These are phyloP conservation scores for Populus davidiana DNA, from an alignment of 345 rosid species.

Conservation along the genomic window DNA sequence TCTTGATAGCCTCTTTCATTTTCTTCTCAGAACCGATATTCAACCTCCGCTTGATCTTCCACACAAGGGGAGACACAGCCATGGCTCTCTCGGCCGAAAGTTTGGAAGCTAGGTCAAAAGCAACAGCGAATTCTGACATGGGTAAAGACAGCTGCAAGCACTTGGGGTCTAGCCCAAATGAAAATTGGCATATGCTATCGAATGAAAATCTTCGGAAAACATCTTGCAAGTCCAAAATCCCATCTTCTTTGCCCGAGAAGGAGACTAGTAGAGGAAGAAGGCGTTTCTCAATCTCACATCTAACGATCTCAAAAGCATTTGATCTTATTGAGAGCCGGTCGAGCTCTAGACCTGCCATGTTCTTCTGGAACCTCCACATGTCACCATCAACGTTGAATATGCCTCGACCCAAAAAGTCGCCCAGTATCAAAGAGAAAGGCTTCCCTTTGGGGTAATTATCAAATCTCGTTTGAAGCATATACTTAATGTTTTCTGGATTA, in stretches of 20 bases:
- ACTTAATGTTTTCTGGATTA: neutral
- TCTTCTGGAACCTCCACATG: neutral
- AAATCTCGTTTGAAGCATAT: neutral
- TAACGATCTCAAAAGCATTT: neutral
- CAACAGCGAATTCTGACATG: neutral
- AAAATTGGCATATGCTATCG: neutral
- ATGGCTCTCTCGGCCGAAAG: neutral
- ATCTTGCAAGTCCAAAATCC: neutral
- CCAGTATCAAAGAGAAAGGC: neutral
- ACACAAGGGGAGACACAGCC: neutral
- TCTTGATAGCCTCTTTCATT: neutral
- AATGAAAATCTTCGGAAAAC: neutral
- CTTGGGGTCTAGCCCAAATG: neutral
- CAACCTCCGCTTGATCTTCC: neutral
- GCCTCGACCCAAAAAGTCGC: neutral
- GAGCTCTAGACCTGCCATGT: constrained; percentile 2
- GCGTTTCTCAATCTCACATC: neutral
- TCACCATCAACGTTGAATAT: constrained; percentile 6
- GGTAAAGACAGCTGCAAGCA: neutral
- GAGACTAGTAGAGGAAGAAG: constrained; percentile 1
- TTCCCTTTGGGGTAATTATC: neutral
- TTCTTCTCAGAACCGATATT: neutral
- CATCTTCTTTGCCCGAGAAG: neutral
- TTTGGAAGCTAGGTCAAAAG: neutral
- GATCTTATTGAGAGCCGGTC: neutral